These are phyloP conservation scores for Dichotomopilus funicola DNA, from an alignment of 2,329 filamentous ascomycete genomes.

Conservation along the genomic window DNA sequence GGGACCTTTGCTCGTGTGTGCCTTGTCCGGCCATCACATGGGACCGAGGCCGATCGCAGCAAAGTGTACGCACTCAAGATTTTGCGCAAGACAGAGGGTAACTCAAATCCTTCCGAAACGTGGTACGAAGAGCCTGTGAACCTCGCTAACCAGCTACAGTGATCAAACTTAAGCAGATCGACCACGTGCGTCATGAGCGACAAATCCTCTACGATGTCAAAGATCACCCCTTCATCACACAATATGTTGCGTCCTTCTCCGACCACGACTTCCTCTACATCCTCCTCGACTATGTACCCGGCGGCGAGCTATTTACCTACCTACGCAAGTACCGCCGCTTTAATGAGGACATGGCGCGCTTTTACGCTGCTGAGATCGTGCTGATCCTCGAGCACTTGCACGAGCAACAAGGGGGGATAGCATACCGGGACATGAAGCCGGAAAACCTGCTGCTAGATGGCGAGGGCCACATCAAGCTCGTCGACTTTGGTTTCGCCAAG, in stretches of 20 bases:
- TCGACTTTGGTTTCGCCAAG: constrained; percentile 83
- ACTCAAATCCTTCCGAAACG: constrained; percentile 2
- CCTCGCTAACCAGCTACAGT: constrained; percentile 37
- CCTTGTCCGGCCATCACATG: constrained; percentile 59
- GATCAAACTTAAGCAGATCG: constrained; percentile 77
- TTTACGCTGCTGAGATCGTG: constrained; percentile 80
- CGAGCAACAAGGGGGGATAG: constrained; percentile 68
- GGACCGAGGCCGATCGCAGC: constrained; percentile 45
- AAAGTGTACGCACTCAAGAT: constrained; percentile 80
- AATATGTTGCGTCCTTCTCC: constrained; percentile 70
- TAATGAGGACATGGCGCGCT: constrained; percentile 69
- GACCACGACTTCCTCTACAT: constrained; percentile 75
- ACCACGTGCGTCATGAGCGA: constrained; percentile 80
- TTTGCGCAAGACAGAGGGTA: constrained; percentile 57
- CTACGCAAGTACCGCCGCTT: constrained; percentile 71
- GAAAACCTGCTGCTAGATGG: constrained; percentile 75
- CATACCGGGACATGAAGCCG: constrained; percentile 76
- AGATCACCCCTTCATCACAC: constrained; percentile 78
- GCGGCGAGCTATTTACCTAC: constrained; percentile 80
- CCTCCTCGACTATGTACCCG: constrained; percentile 76
- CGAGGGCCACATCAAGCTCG: constrained; percentile 72
- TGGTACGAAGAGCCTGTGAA: too few relatives aligned
- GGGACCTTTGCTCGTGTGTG: constrained; percentile 79
- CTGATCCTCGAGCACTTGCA: constrained; percentile 75
- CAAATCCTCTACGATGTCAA: constrained; percentile 70